Base-by-base conservation (phyloP, 23 red algal genomes). In the Chondrus crispus region DNA sequence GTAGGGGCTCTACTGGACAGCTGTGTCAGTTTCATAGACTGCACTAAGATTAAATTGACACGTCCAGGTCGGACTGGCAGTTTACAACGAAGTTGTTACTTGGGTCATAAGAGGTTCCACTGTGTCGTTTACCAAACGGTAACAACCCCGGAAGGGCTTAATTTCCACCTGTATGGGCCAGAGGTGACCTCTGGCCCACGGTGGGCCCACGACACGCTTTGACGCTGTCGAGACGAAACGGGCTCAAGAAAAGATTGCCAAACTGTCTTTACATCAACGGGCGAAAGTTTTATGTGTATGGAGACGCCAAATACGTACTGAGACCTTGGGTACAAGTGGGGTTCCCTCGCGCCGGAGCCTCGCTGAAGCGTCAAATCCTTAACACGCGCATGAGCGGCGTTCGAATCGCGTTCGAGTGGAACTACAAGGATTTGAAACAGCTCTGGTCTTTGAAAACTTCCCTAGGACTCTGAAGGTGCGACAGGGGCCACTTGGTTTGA, bases 361-460 rank as follows among this genome's bases (percentile, higher is more conserved):
- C 2, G 7, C 36, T 14, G 32, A 6, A 62, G 33, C 40, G 79
- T 29, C 37, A 36, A 38, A 30, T 36, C 46, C 66, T 58, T 64
- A 90, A 90, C 68, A 35, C 69, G 16, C 5, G 42, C 28, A 90
- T 80, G 71, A 90, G 18, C 68, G 16, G 30, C 19, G 48, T 43
- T 66, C 24, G 86, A 28, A 62, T 36, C n/a, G 4, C 70, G 2
- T 22, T 90, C 11, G 73, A 90, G 57, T 80, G 53, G 12, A 80
- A 78, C 6, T 90, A 63, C 73, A 90, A 90, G 68, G 43, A 90
- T 22, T 30, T 64, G 18, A 90, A 63, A 48, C 68, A 90, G 48
- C 5, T 13, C 5, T 76, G 43, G 86, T 32, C 35, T 11, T 3
- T 7, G 28, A 78, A 10, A 71, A 9, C 5, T 79, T 90, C 62